A percentile compares a stretch with the other conserved stretches of the same genome.
Conservation (phyloP, 164 flowering plant species). For the Annona cherimola region DNA sequence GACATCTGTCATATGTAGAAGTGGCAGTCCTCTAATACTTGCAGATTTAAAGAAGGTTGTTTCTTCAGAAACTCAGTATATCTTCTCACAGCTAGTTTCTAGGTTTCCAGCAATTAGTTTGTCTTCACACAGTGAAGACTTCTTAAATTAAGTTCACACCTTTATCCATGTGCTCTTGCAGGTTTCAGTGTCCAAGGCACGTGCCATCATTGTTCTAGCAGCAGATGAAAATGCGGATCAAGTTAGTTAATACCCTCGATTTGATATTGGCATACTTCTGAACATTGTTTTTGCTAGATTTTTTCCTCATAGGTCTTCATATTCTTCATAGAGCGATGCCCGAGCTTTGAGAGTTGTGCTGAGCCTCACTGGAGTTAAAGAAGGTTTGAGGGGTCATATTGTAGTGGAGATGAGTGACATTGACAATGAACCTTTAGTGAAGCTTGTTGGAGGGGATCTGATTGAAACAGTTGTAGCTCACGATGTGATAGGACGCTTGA, state of each 20-base stretch:
- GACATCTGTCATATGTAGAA: slow-evolving; percentile 88
- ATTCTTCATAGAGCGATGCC: slow-evolving; percentile 76
- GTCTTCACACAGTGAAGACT: not conserved
- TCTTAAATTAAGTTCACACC: not conserved
- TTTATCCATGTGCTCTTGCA: slow-evolving; percentile 10
- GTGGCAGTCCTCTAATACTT: slow-evolving; percentile 93
- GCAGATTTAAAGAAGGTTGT: slow-evolving; percentile 88
- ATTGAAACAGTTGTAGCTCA: slow-evolving; percentile 98
- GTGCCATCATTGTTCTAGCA: slow-evolving; percentile 86
- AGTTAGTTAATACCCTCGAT: slow-evolving; percentile 27
- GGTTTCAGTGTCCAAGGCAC: slow-evolving; percentile 96
- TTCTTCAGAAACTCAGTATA: not conserved
- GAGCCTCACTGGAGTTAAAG: slow-evolving; percentile 93
- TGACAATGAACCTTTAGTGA: slow-evolving; percentile 91
- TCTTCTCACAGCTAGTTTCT: not conserved
- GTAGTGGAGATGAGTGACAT: slow-evolving; percentile 97
- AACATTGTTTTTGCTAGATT: not conserved
- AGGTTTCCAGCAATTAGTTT: not conserved
- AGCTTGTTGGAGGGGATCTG: slow-evolving; percentile 93
- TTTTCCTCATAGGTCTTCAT: slow-evolving; percentile 1
- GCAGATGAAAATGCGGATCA: slow-evolving; percentile 95
- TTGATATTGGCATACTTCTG: not conserved
- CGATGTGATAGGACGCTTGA: slow-evolving; percentile 94
- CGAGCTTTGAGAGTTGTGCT: slow-evolving; percentile 91
- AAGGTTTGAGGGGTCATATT: slow-evolving; percentile 84